phyloP scores from a whole-genome alignment of 768 basidiomycete species.

The Clitopilus hobsonii region DNA sequence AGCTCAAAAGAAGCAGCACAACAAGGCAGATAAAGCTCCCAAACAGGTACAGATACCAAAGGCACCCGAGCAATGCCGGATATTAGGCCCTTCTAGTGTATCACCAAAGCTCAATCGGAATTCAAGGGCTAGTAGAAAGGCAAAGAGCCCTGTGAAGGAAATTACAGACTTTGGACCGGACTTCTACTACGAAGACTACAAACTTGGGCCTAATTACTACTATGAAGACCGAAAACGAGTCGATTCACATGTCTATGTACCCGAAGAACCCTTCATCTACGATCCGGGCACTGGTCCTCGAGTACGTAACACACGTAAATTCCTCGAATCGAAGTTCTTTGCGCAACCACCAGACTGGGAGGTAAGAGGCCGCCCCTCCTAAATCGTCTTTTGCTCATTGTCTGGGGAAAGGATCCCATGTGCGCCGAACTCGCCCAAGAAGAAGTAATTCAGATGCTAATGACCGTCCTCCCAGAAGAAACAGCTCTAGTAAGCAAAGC shows the following conservation, averaged over 20 bases:
- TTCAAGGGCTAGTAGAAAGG: neutral
- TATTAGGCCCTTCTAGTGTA: neutral
- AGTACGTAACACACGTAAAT: constrained; percentile 61
- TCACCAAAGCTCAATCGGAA: neutral
- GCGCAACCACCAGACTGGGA: constrained; percentile 59
- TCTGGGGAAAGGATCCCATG: constrained; percentile 40
- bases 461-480: constrained; percentile 65
- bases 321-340: constrained; percentile 60
- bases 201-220: neutral
- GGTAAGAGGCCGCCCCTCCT: constrained; percentile 17
- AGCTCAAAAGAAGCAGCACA: constrained; percentile 27
- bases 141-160: constrained; percentile 9
- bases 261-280: constrained; percentile 51
- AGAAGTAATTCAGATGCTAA: constrained; percentile 72
- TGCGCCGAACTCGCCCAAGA: constrained; percentile 77
- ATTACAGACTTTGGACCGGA: neutral
- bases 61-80: neutral
- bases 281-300: constrained; percentile 80
- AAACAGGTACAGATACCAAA: neutral
- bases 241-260: neutral
- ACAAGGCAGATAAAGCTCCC: constrained; percentile 1
- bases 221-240: neutral
- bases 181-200: constrained; percentile 8
- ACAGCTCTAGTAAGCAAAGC: constrained; percentile 52
- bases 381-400: neutral